These are phyloP conservation scores for Xylariomycetidae sp. DNA, from an alignment of 2,329 filamentous ascomycete genomes.

Conservation along the genomic window DNA sequence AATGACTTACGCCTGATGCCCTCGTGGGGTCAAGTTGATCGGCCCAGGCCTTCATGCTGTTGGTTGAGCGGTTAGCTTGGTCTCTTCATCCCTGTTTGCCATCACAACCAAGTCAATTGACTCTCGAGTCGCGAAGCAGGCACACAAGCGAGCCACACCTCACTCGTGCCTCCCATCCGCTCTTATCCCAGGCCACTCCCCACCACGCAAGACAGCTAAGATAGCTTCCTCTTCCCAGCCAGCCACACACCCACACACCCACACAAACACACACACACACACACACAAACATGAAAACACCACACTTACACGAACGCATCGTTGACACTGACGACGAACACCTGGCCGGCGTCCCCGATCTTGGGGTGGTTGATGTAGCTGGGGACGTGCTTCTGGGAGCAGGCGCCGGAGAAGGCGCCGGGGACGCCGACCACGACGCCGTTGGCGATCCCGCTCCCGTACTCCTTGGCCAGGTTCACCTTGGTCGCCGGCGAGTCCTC, in stretches of 20 bases:
- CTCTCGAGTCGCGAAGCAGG: no score
- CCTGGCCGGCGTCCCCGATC: conserved; percentile 72
- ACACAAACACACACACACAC: no score
- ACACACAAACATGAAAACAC: conserved; percentile 6
- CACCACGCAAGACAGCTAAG: no score
- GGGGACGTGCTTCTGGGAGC: conserved; percentile 66
- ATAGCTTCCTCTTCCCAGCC: no score
- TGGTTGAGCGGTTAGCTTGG: conserved; percentile 1
- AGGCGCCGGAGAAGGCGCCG: conserved; percentile 62
- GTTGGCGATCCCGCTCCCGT: conserved; percentile 52
- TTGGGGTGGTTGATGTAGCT: conserved; percentile 77
- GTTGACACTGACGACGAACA: conserved; percentile 90
- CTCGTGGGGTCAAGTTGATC: conserved; percentile 68
- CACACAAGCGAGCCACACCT: no score
- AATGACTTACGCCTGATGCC: conserved; percentile 63
- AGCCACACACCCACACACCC: no score
- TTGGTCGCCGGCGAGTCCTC: conserved; percentile 89
- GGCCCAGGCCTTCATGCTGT: conserved; percentile 85
- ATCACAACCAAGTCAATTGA: no score
- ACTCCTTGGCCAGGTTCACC: conserved; percentile 76
- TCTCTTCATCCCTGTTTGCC: not conserved
- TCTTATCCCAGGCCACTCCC: no score
- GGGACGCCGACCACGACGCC: conserved; percentile 83
- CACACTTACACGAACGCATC: conserved; percentile 89
- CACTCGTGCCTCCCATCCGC: no score